Evolutionary conservation across 169 alveolate genomes (phyloP).

Genomic region (Plasmodium gaboni): DNA sequence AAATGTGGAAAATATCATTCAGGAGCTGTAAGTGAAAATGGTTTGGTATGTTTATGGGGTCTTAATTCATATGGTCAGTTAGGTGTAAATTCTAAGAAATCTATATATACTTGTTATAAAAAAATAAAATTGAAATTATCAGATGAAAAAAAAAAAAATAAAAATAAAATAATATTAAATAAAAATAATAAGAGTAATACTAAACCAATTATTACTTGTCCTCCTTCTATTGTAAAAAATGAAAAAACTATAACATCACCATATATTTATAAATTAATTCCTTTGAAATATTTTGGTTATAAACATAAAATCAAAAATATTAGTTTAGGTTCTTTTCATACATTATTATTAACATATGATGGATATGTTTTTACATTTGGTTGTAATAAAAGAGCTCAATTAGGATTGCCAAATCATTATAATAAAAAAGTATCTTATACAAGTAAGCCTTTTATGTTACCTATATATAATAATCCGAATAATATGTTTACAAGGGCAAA

Average conservation of each 20-base stretch:
- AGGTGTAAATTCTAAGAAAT: conserved; percentile 38
- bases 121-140: background rate
- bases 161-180: background rate
- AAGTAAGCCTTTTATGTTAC: conserved; percentile 56
- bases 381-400: conserved; percentile 50
- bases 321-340: conserved; percentile 60
- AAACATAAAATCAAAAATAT: conserved; percentile 59
- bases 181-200: background rate
- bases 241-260: conserved; percentile 36
- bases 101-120: conserved; percentile 42
- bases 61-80: conserved; percentile 50
- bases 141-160: background rate
- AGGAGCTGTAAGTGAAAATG: conserved; percentile 55
- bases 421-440: conserved; percentile 47
- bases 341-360: conserved; percentile 33
- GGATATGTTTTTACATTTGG: conserved; percentile 68
- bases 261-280: conserved; percentile 41
- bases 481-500: background rate
- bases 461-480: conserved; percentile 6
- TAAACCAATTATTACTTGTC: background rate
- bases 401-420: conserved; percentile 31
- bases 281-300: conserved; percentile 38
- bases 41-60: conserved; percentile 66
- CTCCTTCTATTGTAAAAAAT: background rate
- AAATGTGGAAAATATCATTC: conserved; percentile 65